These are phyloP conservation scores for Talaromyces amestolkiae DNA, from an alignment of 2,329 filamentous ascomycete genomes.

Conservation along the genomic window DNA sequence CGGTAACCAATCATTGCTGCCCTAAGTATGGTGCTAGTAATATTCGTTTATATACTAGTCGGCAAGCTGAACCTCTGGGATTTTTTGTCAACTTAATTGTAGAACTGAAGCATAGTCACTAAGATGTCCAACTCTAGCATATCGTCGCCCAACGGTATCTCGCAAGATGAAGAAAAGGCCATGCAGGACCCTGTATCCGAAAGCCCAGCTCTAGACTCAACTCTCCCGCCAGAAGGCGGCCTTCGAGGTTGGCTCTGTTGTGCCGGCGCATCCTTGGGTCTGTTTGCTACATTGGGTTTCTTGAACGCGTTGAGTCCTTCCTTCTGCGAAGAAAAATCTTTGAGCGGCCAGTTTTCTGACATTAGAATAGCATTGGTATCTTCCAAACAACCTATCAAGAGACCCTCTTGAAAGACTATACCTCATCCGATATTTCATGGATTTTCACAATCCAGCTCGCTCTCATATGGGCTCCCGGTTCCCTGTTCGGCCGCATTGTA, in stretches of 20 bases:
- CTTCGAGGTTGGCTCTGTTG: conserved; percentile 34
- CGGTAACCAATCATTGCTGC: not conserved
- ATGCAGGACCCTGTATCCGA: not conserved
- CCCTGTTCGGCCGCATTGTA: conserved; percentile 46
- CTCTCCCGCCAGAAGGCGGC: conserved; percentile 33
- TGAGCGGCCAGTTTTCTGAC: not conserved
- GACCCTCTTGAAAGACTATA: conserved; percentile 22
- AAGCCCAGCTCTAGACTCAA: conserved; percentile 32
- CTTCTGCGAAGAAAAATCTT: not conserved
- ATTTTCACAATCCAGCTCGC: conserved; percentile 43
- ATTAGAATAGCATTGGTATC: conserved; percentile 23
- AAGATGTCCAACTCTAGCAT: not conserved
- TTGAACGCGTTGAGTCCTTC: conserved; percentile 18
- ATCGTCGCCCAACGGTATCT: not conserved
- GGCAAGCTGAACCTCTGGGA: not conserved
- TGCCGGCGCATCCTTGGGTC: conserved; percentile 30
- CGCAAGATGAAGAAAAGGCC: not conserved
- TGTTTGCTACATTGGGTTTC: conserved; percentile 33
- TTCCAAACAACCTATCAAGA: conserved; percentile 29
- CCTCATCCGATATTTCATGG: conserved; percentile 42
- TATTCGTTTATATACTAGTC: not conserved
- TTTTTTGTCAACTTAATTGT: not conserved
- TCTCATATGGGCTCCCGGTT: conserved; percentile 43
- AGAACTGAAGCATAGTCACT: not conserved
- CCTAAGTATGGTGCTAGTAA: not conserved